Base-by-base conservation (phyloP, 495 filamentous ascomycete genomes). In the Annulohypoxylon stygium region DNA sequence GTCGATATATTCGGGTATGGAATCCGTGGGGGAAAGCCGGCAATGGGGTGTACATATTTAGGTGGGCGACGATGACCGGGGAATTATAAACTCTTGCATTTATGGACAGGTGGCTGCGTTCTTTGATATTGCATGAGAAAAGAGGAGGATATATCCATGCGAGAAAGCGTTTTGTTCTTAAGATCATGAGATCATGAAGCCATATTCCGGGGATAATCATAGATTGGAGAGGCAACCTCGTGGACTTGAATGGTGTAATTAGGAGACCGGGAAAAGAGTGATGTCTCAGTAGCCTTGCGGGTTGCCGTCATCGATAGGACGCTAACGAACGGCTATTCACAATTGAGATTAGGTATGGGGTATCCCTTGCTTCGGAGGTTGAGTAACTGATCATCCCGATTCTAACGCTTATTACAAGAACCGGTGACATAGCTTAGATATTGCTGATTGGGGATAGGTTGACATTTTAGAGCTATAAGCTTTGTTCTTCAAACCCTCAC, bases 151-250 rank as follows among this genome's bases (percentile, higher is more conserved):
- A 47, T 47, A 47, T 39, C 18, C 20, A 20, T 7, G 36, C 34
- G 20, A 26, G 8, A 43, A 10, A 14, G 37, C 20, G 57, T 14
- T 41, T 4, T 18, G n/a, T 8, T 30, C 10, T 41, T 57, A 12
- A 26, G 16, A 8, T 60, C 57, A 60, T 43, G 57, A 60, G 36
- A 26, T 57, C 20, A 57, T 20, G 33, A 57, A 57, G n/a, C 10
- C 14, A 57, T 34, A 16, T 57, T 37, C 18, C 16, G 43, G 43
- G 33, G 12, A 9, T 8, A 10, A 30, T 4, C 53, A 37, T 57
- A 57, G 53, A 57, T 57, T 57, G 57, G 57, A 43, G 57, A 60
- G 57, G 57, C 36, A 60, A 60, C 18, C 30, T 60, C 34, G 34
- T 25, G 34, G 57, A 36, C 5, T 60, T 26, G 20, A 18, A 41